A percentile compares a stretch with the other conserved stretches of the same genome.
Conservation (phyloP, 2,329 filamentous ascomycete species). For the Dendryphion nanum region DNA sequence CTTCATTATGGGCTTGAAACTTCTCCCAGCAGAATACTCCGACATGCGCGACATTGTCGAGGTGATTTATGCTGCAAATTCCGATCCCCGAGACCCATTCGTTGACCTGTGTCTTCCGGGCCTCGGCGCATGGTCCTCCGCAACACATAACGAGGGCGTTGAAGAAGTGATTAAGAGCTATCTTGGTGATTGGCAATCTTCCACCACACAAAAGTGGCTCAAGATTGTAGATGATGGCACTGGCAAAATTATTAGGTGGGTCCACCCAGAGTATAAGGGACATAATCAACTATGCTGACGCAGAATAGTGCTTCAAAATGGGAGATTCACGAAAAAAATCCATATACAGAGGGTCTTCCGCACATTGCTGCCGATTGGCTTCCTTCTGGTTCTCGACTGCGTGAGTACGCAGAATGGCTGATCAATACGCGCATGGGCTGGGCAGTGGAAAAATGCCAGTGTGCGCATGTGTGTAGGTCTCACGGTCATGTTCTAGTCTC, state of each 20-base stretch:
- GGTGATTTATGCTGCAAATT: slow-evolving; percentile 1
- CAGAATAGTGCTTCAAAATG: slow-evolving; percentile 1
- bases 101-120: slow-evolving; percentile 1
- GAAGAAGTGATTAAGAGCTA: slow-evolving; percentile 1
- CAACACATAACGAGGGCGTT: not conserved
- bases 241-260: slow-evolving; percentile 1
- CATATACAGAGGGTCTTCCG: not conserved
- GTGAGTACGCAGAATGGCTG: slow-evolving; percentile 3
- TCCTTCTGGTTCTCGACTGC: not conserved
- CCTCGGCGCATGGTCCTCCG: not conserved
- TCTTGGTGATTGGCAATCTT: slow-evolving; percentile 1
- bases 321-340: slow-evolving; percentile 1
- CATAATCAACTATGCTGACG: too few relatives aligned
- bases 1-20: slow-evolving; percentile 1
- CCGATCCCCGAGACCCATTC: slow-evolving; percentile 3
- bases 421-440: slow-evolving; percentile 1
- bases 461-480: slow-evolving; percentile 2
- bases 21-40: slow-evolving; percentile 1
- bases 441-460: slow-evolving; percentile 1
- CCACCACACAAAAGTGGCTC: slow-evolving; percentile 1
- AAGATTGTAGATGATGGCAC: slow-evolving; percentile 1
- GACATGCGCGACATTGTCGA: slow-evolving; percentile 1
- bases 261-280: not conserved
- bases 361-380: slow-evolving; percentile 1
- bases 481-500: not conserved